phyloP scores from a whole-genome alignment of 1,139 yeast species.

The Yamadazyma sp. region DNA sequence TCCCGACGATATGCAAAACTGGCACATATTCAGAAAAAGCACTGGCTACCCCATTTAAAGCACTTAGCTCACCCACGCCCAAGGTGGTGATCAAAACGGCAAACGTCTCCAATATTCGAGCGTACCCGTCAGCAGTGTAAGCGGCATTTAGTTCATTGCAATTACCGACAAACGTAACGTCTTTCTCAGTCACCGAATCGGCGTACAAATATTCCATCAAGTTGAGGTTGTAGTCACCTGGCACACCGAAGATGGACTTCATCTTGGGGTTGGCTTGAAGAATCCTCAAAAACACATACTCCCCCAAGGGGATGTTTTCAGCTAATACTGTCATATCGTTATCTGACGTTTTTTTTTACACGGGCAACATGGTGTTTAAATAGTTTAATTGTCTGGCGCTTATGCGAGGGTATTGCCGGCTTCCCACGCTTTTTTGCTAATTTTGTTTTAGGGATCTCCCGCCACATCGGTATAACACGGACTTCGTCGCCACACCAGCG shows the following conservation, averaged over 20 bases:
- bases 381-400: background rate
- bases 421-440: no score
- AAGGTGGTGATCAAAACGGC: conserved; percentile 59
- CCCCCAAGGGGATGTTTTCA: conserved; percentile 33
- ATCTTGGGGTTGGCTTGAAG: conserved; percentile 37
- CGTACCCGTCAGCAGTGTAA: conserved; percentile 80
- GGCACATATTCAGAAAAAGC: conserved; percentile 81
- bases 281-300: conserved; percentile 37
- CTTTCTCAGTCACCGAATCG: conserved; percentile 22
- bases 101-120: conserved; percentile 49
- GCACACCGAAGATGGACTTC: conserved; percentile 38
- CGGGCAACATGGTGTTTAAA: background rate
- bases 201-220: conserved; percentile 37
- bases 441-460: background rate
- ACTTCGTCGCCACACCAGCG: no score
- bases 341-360: background rate
- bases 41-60: conserved; percentile 82
- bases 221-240: conserved; percentile 43
- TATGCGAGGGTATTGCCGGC: background rate
- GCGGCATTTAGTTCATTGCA: conserved; percentile 50
- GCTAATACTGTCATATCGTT: conserved; percentile 13
- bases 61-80: conserved; percentile 88
- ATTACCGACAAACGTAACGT: conserved; percentile 28
- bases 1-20: conserved; percentile 78
- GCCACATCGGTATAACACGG: background rate